Conservation (phyloP, 108 stramenopile species). For the Cyclotella cryptica region DNA sequence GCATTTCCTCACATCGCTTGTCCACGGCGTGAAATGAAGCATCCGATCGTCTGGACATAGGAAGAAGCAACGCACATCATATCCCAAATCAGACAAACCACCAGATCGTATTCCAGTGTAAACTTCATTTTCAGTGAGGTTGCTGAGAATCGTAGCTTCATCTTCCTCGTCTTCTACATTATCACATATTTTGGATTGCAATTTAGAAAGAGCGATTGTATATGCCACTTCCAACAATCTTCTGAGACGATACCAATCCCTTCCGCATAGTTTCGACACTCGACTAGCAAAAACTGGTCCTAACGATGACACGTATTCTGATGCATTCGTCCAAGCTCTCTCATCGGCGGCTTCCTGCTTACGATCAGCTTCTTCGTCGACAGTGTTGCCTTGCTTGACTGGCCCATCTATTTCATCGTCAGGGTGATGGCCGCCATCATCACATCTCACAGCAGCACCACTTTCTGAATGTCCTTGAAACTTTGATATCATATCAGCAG, state of each 20-base stretch:
- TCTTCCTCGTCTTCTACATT: constrained; percentile 13
- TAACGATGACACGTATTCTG: constrained; percentile 61
- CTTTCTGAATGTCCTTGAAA: constrained; percentile 33
- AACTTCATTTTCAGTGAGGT: constrained; percentile 54
- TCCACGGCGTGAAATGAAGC: constrained; percentile 87
- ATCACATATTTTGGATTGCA: constrained; percentile 15
- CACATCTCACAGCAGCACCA: background rate
- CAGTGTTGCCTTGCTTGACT: background rate
- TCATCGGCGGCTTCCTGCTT: constrained; percentile 53
- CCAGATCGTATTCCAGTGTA: constrained; percentile 82
- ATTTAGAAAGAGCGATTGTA: constrained; percentile 53
- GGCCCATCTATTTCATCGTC: background rate
- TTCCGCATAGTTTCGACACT: constrained; percentile 66
- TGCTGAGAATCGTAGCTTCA: constrained; percentile 39
- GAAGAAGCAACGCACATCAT: constrained; percentile 97
- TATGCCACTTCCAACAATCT: constrained; percentile 89
- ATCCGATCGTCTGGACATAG: constrained; percentile 91
- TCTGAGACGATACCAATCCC: constrained; percentile 95
- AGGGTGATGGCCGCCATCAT: background rate
- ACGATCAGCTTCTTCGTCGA: constrained; percentile 16
- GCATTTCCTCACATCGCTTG: constrained; percentile 92
- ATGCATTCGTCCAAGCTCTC: constrained; percentile 79
- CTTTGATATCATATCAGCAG: constrained; percentile 46
- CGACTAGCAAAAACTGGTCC: constrained; percentile 63
- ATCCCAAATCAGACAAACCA: constrained; percentile 61